Base-by-base conservation (phyloP, 129 eudicot species). In the Chrysanthemum makinoi region DNA sequence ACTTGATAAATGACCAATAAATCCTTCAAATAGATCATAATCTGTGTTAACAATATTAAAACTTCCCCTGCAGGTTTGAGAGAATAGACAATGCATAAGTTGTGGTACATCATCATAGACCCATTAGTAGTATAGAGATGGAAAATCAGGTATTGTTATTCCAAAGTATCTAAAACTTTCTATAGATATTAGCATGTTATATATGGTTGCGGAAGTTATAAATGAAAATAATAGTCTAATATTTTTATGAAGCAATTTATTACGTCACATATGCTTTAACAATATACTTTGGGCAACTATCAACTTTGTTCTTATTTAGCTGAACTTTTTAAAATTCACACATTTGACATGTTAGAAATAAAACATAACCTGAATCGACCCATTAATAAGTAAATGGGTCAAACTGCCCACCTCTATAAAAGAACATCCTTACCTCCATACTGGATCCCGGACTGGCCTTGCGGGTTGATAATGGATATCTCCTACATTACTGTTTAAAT, bases 1-100 rank as follows among this genome's bases (percentile, higher is more conserved):
- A 69, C 17, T 67, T 26, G 96, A 89, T 58, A 86, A 51, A 72
- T 86, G 90, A 24, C 83, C 96, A 44, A 82, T 81, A 70, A 84
- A 57, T 52, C 89, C 92, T 48, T 86, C 88, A 55, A 78, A 66
- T 53, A 39, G 15, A 62, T 61, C 80, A 52, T 77, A 62, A 28
- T 82, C 65, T 53, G 68, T 59, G 68, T 79, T 46, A 75, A 15
- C 43, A 14, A 84, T 76, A n/a, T 57, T 35, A 72, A 89, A 86
- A 28, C 69, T 73, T 80, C 93, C 93, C 88, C 93, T 86, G 82
- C 68, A 72, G 56, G 47, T 78, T 70, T 77, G 63, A 51, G 6
- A 63, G 17, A 64, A 28, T 2, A 53, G 22, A 26, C n/a, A 52
- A 35, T 5, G 69, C 30, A 61, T 77, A 61, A 69, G 75, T 44